Conservation (phyloP, 345 rosid species). For the Abelmoschus esculentus region DNA sequence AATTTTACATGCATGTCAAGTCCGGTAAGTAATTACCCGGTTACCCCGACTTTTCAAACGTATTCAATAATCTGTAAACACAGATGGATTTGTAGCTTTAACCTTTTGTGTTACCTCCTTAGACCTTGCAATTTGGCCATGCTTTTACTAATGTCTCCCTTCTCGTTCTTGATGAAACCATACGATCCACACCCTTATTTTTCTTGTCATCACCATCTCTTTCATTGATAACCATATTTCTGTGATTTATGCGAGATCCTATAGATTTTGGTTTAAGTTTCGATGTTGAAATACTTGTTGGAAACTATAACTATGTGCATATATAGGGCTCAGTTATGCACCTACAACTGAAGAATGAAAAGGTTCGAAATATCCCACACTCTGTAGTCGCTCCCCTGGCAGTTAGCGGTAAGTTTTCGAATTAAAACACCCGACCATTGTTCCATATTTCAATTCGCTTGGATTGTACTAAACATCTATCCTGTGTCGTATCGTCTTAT, state of each 20-base stretch:
- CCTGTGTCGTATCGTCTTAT: background rate
- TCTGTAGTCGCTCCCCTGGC: conserved; percentile 60
- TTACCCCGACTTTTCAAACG: no score
- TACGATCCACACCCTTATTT: background rate
- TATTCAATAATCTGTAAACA: background rate
- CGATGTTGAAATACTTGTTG: background rate
- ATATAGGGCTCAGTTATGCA: conserved; percentile 41
- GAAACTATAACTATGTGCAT: background rate
- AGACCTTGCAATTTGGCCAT: background rate
- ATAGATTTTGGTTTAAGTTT: conserved; percentile 1
- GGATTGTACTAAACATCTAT: background rate
- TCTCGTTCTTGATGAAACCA: background rate
- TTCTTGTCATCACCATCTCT: background rate
- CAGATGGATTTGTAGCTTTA: background rate
- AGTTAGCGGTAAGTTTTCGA: conserved; percentile 57
- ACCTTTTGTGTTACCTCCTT: background rate
- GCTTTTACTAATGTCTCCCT: background rate
- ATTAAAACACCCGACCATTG: background rate
- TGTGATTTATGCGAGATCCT: background rate
- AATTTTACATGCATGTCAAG: background rate
- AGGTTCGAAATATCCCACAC: conserved; percentile 62
- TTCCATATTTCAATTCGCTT: background rate
- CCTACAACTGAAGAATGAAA: conserved; percentile 59
- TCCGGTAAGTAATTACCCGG: background rate
- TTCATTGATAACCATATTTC: background rate